These are phyloP conservation scores for Trichophyton benhamiae DNA, from an alignment of 2,329 filamentous ascomycete genomes.

Conservation along the genomic window DNA sequence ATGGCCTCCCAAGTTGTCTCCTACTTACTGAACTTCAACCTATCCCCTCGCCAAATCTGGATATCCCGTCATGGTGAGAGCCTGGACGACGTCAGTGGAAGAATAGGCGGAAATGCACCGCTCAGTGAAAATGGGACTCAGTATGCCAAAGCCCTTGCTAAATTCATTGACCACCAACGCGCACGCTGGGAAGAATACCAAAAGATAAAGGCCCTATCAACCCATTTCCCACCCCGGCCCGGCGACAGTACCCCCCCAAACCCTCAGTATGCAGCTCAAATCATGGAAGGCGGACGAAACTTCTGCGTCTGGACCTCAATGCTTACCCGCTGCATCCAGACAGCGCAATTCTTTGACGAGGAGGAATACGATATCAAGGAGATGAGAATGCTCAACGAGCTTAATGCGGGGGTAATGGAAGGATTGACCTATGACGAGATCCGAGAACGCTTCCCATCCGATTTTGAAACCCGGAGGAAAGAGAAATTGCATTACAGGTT, in stretches of 20 bases:
- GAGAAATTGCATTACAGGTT: constrained; percentile 97
- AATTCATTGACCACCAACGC: constrained; percentile 71
- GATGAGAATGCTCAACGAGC: constrained; percentile 94
- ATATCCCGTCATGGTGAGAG: constrained; percentile 93
- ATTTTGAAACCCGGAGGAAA: constrained; percentile 64
- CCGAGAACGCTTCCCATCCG: constrained; percentile 60
- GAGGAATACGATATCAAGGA: constrained; percentile 95
- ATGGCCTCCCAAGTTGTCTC: constrained; percentile 84
- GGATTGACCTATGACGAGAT: constrained; percentile 93
- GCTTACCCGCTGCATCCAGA: constrained; percentile 80
- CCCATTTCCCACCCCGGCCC: constrained; percentile 75
- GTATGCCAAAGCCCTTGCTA: constrained; percentile 68
- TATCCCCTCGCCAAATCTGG: constrained; percentile 93
- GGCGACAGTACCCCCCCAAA: constrained; percentile 93
- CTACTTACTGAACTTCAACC: constrained; percentile 92
- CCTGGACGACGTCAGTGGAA: constrained; percentile 70
- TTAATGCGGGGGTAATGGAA: constrained; percentile 86
- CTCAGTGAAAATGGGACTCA: constrained; percentile 66
- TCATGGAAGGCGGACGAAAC: constrained; percentile 56
- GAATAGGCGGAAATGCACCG: constrained; percentile 80
- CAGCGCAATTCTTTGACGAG: constrained; percentile 82
- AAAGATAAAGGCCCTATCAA: constrained; percentile 60
- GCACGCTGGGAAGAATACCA: constrained; percentile 73
- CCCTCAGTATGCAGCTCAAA: constrained; percentile 51
- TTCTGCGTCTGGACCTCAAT: constrained; percentile 99